Evolutionary conservation across 495 filamentous ascomycete genomes (phyloP).

Genomic region (Tetracladium setigerum): DNA sequence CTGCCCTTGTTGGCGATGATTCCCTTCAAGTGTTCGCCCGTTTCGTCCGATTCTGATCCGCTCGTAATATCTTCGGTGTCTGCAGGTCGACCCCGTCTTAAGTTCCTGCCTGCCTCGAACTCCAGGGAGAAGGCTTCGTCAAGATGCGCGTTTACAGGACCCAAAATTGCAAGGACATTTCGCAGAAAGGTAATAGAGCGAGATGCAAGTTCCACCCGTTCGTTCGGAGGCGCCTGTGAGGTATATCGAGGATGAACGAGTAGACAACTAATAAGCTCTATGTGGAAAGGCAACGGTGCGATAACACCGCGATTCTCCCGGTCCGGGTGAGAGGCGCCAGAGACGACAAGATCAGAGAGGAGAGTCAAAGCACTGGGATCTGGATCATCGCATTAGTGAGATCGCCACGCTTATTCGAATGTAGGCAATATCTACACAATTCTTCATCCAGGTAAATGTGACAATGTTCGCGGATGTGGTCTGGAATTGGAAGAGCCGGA

Average conservation of each 20-base stretch:
- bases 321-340: conserved; percentile 39
- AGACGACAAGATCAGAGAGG: conserved; percentile 54
- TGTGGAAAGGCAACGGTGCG: conserved; percentile 18
- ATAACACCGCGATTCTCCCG: conserved; percentile 39
- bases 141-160: conserved; percentile 41
- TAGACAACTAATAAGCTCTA: conserved; percentile 22
- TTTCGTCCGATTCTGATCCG: conserved; percentile 21
- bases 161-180: conserved; percentile 42
- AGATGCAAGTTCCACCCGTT: conserved; percentile 44
- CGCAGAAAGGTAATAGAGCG: conserved; percentile 51
- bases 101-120: conserved; percentile 32
- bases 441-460: conserved; percentile 71
- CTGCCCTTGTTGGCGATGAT: conserved; percentile 56
- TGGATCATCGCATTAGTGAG: conserved; percentile 25
- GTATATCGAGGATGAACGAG: conserved; percentile 19
- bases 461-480: conserved; percentile 55
- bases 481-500: conserved; percentile 45
- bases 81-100: conserved; percentile 18
- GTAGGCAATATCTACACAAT: conserved; percentile 43
- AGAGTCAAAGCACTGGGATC: conserved; percentile 63
- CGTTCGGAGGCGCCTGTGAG: conserved; percentile 44
- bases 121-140: conserved; percentile 51
- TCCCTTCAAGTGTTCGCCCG: conserved; percentile 35
- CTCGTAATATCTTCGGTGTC: conserved; percentile 11
- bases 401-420: not conserved